Evolutionary conservation across 1,284 basidiomycete species (phyloP), one percentile per base, ranked within the genome.

Genomic region (Mycena sp.): DNA sequence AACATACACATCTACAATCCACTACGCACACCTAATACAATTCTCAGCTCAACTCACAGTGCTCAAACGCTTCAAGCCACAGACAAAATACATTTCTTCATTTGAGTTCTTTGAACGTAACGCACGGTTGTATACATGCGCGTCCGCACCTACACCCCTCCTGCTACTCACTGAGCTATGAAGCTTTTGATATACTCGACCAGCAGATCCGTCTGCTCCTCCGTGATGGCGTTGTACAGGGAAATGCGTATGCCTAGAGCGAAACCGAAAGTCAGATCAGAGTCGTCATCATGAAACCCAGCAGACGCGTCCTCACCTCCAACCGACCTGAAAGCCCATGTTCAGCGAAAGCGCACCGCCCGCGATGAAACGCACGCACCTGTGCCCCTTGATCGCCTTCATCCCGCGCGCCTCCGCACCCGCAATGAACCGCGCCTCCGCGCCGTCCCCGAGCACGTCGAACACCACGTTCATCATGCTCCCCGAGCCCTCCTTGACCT

Each of bases 381-480:
- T 85, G 80, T 99, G 96, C 1, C 96, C 96, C 77, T 95, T 96
- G 62, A 97, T 80, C 40, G 92, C 92, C 72, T 89, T 90, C 85
- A 98, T 91, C 1, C 92, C 92, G 62, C 76, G 81, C 69, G 82
- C 81, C 72, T 94, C 91, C 0, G 95, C 95, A 17, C 91, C 93
- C 17, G 85, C 82, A 67, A 98, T 76, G 75, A 97, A 98, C 67
- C 80, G 78, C 71, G 87, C 86, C 76, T 96, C 83, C 28, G 82
- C 83, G 5, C 85, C 91, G 46, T 87, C 88, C 0, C 88, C 90
- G 16, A 87, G 71, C 28, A 95, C 81, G 61, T 88, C 87, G 78
- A 97, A 98, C 0, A 94, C 91, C 14, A 94, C 85, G 74, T 99
- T 99, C 95, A 98, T 98, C 88, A 93, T 92, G 78, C 93, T 96